A percentile compares a stretch with the other conserved stretches of the same genome.
These are phyloP conservation scores for Yamadazyma taylorii DNA, from an alignment of 1,139 yeast genomes.

Conservation along the genomic window DNA sequence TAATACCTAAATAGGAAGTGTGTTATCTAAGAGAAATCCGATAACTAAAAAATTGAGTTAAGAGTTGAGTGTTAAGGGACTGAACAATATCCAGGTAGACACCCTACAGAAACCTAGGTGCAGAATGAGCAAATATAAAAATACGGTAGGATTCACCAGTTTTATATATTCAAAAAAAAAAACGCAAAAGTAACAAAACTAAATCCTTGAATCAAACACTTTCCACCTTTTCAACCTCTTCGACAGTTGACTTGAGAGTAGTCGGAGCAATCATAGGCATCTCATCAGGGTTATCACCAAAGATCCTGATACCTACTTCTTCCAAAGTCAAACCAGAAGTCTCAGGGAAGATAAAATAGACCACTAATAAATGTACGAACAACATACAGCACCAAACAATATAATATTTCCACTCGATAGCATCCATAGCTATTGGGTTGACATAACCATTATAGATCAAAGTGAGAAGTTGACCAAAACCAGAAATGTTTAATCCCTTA, in stretches of 20 bases:
- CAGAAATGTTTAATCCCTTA: slow-evolving; percentile 39
- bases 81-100: too few relatives aligned
- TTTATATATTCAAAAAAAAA: too few relatives aligned
- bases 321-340: slow-evolving; percentile 57
- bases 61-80: too few relatives aligned
- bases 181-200: too few relatives aligned
- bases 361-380: slow-evolving; percentile 36
- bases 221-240: neutral
- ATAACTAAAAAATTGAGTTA: too few relatives aligned
- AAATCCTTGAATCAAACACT: too few relatives aligned
- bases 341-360: slow-evolving; percentile 47
- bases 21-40: too few relatives aligned
- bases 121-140: too few relatives aligned
- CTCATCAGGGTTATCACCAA: slow-evolving; percentile 36
- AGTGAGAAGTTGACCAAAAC: slow-evolving; percentile 26
- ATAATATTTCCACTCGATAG: slow-evolving; percentile 60
- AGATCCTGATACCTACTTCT: slow-evolving; percentile 46
- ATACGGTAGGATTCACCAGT: too few relatives aligned
- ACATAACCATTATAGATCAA: slow-evolving; percentile 31
- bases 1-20: too few relatives aligned
- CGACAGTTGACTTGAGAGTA: neutral
- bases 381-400: slow-evolving; percentile 43
- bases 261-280: neutral
- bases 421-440: slow-evolving; percentile 48
- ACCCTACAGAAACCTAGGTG: too few relatives aligned